These are phyloP conservation scores for Silybum marianum DNA, from an alignment of 129 eudicot species.

Conservation along the genomic window DNA sequence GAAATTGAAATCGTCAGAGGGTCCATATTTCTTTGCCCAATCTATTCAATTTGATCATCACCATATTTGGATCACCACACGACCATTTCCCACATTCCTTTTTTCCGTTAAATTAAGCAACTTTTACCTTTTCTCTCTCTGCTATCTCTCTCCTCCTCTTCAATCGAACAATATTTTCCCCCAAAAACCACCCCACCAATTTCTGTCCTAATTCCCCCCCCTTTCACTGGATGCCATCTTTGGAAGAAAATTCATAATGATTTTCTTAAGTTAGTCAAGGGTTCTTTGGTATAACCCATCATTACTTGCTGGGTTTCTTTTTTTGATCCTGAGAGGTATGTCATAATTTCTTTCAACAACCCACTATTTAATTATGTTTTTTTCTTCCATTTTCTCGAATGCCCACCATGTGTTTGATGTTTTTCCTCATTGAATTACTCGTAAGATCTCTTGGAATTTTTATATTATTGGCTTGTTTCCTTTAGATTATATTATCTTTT, in stretches of 20 bases:
- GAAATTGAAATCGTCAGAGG: not conserved
- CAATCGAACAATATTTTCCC: constrained; percentile 23
- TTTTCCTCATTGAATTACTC: too few relatives aligned
- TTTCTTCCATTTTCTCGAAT: too few relatives aligned
- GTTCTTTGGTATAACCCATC: constrained; percentile 29
- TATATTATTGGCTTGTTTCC: too few relatives aligned
- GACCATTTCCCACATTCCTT: constrained; percentile 30
- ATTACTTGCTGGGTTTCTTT: not conserved
- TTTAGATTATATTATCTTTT: not conserved
- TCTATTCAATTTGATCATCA: constrained; percentile 17
- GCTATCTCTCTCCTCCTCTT: not conserved
- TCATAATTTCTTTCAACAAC: not conserved
- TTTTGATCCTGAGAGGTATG: constrained; percentile 8
- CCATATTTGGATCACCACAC: constrained; percentile 51
- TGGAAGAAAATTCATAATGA: constrained; percentile 9
- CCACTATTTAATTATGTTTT: not conserved
- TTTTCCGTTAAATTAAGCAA: constrained; percentile 28
- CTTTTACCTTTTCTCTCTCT: constrained; percentile 12
- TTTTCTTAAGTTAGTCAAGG: constrained; percentile 21
- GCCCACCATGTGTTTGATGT: too few relatives aligned
- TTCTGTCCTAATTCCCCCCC: not conserved
- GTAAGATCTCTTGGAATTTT: too few relatives aligned
- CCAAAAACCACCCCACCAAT: constrained; percentile 20
- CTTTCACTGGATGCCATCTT: constrained; percentile 19
- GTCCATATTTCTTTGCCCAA: constrained; percentile 18